phyloP scores from a whole-genome alignment of 2,329 filamentous ascomycete species.

The Bipolaris sorokiniana region DNA sequence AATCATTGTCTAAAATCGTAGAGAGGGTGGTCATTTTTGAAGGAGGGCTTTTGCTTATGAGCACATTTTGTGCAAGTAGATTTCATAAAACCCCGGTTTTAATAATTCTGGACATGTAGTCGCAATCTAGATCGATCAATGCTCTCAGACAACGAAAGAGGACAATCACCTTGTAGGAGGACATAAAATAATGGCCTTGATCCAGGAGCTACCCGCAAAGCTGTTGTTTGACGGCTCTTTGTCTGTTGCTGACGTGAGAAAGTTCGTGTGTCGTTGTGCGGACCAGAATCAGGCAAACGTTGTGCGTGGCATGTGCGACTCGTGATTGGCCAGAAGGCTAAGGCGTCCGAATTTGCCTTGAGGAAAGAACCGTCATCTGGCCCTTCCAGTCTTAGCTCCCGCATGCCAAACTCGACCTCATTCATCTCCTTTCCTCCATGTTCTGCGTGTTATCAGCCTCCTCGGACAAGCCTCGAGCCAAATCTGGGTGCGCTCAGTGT shows the following conservation, averaged over 20 bases:
- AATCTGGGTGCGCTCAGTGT: neutral
- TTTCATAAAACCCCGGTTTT: too few relatives aligned
- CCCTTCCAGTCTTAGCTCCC: slow-evolving; percentile 13
- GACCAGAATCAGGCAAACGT: slow-evolving; percentile 19
- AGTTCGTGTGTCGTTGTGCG: slow-evolving; percentile 15
- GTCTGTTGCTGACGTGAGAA: neutral
- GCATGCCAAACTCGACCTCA: slow-evolving; percentile 8
- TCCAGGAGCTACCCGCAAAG: neutral
- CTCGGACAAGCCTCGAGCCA: neutral
- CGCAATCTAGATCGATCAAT: neutral
- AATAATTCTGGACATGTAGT: too few relatives aligned
- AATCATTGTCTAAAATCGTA: too few relatives aligned
- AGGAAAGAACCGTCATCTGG: slow-evolving; percentile 8
- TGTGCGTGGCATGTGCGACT: slow-evolving; percentile 1
- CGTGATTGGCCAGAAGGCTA: slow-evolving; percentile 16
- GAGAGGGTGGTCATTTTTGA: too few relatives aligned
- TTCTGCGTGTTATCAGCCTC: slow-evolving; percentile 4
- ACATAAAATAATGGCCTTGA: neutral
- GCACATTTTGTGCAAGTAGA: too few relatives aligned
- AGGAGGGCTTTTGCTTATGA: too few relatives aligned
- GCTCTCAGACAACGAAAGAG: neutral
- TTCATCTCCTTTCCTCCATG: neutral
- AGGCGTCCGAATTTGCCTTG: slow-evolving; percentile 4
- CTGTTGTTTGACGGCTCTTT: neutral
- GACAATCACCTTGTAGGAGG: too few relatives aligned